Conservation (phyloP, 202 grass and related monocot species). For the Setaria viridis region DNA sequence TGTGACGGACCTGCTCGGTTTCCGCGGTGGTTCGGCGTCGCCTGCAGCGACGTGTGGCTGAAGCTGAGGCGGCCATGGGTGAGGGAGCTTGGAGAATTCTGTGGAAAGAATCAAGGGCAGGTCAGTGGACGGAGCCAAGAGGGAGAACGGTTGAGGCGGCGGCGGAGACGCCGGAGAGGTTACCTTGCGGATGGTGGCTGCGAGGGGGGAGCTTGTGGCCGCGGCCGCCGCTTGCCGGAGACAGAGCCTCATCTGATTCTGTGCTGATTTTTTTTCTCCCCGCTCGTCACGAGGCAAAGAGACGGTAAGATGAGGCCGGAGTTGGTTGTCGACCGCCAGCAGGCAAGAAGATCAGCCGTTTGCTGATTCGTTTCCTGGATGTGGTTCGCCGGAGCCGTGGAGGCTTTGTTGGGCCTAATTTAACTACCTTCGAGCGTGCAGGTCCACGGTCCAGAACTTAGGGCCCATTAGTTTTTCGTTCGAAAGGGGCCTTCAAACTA, state of each 20-base stretch:
- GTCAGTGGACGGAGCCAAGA: neutral
- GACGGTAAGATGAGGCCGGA: conserved; percentile 11
- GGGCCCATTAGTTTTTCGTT: neutral
- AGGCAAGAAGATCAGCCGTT: conserved; percentile 31
- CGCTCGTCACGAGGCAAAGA: neutral
- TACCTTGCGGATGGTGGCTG: conserved; percentile 41
- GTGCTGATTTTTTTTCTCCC: neutral
- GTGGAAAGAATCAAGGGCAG: neutral
- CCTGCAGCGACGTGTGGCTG: conserved; percentile 41
- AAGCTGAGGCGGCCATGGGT: conserved; percentile 58
- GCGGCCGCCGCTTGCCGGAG: conserved; percentile 53
- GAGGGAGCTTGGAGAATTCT: conserved; percentile 45
- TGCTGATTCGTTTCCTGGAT: conserved; percentile 34
- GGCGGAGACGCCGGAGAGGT: neutral
- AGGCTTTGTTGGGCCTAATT: conserved; percentile 7
- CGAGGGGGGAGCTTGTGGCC: conserved; percentile 21
- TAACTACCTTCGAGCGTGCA: neutral
- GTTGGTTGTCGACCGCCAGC: conserved; percentile 20
- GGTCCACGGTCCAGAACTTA: neutral
- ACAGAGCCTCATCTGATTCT: conserved; percentile 43
- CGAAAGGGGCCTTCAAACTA: neutral
- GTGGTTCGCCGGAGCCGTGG: conserved; percentile 7
- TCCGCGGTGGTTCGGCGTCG: neutral
- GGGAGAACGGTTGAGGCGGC: neutral
- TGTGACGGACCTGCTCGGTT: conserved; percentile 43